Evolutionary conservation across 1,284 basidiomycete species (phyloP).

Genomic region (Omphalotus olearius): DNA sequence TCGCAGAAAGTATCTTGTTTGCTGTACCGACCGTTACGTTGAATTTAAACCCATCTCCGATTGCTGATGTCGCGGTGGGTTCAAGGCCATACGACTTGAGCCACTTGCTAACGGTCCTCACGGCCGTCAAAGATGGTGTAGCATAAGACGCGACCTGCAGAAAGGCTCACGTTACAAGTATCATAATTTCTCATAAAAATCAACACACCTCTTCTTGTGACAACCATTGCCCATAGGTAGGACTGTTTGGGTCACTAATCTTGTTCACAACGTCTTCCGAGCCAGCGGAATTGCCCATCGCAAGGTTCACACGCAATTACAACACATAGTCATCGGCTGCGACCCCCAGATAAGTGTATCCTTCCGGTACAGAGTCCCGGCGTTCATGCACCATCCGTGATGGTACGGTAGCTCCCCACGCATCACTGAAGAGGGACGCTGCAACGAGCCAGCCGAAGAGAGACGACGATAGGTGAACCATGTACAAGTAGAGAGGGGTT

Average conservation of each 20-base stretch:
- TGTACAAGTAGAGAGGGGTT: too few species aligned
- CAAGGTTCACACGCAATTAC: slow-evolving; percentile 15
- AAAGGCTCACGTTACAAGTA: background rate
- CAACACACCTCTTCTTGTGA: slow-evolving; percentile 36
- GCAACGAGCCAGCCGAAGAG: too few species aligned
- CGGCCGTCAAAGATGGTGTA: slow-evolving; percentile 35
- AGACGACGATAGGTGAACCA: too few species aligned
- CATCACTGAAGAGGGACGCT: too few species aligned
- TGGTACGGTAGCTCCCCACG: too few species aligned
- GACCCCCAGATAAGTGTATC: slow-evolving; percentile 8
- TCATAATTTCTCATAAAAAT: background rate
- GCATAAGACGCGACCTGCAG: slow-evolving; percentile 26
- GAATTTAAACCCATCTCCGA: slow-evolving; percentile 42
- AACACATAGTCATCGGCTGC: slow-evolving; percentile 11
- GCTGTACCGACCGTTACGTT: slow-evolving; percentile 41
- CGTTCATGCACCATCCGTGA: slow-evolving; percentile 14
- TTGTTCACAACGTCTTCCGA: slow-evolving; percentile 14
- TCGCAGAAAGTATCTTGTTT: slow-evolving; percentile 34
- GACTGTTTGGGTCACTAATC: slow-evolving; percentile 22
- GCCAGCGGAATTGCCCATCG: slow-evolving; percentile 14
- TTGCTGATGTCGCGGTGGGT: slow-evolving; percentile 10
- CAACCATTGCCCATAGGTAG: slow-evolving; percentile 43
- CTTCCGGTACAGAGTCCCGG: slow-evolving; percentile 9
- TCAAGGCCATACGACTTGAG: slow-evolving; percentile 35
- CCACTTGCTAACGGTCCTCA: slow-evolving; percentile 42